Conservation (phyloP, 2,329 filamentous ascomycete species). For the Aspergillus tubingensis region DNA sequence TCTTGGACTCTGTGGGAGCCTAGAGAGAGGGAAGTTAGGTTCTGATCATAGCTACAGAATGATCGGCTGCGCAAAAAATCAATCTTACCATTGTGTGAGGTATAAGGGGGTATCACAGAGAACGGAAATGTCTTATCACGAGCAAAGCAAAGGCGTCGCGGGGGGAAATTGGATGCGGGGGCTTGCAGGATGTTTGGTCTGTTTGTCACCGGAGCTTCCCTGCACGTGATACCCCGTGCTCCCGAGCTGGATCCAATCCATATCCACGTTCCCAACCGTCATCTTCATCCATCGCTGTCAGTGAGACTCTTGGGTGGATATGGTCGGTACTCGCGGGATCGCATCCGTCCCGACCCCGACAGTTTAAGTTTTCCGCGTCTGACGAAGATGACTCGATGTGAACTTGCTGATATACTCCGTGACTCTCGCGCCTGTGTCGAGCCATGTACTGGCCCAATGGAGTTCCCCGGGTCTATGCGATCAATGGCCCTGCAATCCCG, state of each 20-base stretch:
- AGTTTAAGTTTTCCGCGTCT: constrained; percentile 21
- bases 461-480: constrained; percentile 51
- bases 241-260: constrained; percentile 8
- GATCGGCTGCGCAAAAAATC: background rate
- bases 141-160: constrained; percentile 15
- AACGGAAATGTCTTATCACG: constrained; percentile 9
- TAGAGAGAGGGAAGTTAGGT: constrained; percentile 17
- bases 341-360: constrained; percentile 24
- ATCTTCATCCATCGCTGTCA: constrained; percentile 6
- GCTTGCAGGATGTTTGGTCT: constrained; percentile 19
- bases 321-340: constrained; percentile 25
- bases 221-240: constrained; percentile 21
- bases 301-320: constrained; percentile 19
- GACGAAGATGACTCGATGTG: constrained; percentile 43
- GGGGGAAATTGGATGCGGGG: constrained; percentile 24
- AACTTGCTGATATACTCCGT: constrained; percentile 30
- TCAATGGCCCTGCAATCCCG: constrained; percentile 47
- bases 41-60: background rate
- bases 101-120: background rate
- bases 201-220: constrained; percentile 16
- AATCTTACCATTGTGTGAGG: constrained; percentile 24
- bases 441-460: constrained; percentile 55
- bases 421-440: constrained; percentile 30
- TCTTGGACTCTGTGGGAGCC: constrained; percentile 58
- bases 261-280: constrained; percentile 7